phyloP scores from a whole-genome alignment of 352 stramenopile species.

The Elongisporangium anandrum region DNA sequence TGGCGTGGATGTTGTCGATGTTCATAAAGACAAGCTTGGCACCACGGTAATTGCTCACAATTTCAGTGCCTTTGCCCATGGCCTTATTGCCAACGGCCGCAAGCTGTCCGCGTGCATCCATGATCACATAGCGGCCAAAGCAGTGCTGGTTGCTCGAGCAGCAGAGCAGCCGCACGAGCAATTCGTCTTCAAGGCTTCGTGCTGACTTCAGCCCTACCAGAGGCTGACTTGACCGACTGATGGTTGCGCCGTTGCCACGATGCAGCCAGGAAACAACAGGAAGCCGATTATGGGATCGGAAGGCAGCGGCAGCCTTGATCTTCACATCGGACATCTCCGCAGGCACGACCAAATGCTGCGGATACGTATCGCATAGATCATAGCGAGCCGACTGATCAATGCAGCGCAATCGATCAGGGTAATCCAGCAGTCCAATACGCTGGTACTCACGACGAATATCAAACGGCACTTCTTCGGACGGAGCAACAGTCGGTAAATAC shows the following conservation, averaged over 20 bases:
- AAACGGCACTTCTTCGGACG: conserved; percentile 74
- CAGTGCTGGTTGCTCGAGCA: conserved; percentile 46
- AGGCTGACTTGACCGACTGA: conserved; percentile 75
- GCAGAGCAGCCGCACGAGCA: conserved; percentile 64
- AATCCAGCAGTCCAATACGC: conserved; percentile 69
- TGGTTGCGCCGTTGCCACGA: conserved; percentile 67
- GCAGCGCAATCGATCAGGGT: conserved; percentile 58
- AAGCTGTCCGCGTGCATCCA: conserved; percentile 82
- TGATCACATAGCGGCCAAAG: conserved; percentile 71
- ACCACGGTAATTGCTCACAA: conserved; percentile 93
- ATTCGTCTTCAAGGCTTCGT: conserved; percentile 70
- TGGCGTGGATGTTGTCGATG: conserved; percentile 98
- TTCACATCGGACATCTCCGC: conserved; percentile 87
- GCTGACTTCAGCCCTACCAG: conserved; percentile 78
- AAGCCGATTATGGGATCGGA: conserved; percentile 64
- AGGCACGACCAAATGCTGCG: conserved; percentile 91
- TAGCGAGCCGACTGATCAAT: conserved; percentile 79
- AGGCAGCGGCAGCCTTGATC: conserved; percentile 69
- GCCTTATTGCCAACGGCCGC: conserved; percentile 85
- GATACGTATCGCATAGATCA: conserved; percentile 93
- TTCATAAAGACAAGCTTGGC: conserved; percentile 96
- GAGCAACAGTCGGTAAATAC: conserved; percentile 62
- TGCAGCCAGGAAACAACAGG: conserved; percentile 80
- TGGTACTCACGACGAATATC: conserved; percentile 77
- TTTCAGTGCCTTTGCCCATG: conserved; percentile 95